Evolutionary conservation across 345 rosid species (phyloP).

Genomic region (Bruguiera sexangula): DNA sequence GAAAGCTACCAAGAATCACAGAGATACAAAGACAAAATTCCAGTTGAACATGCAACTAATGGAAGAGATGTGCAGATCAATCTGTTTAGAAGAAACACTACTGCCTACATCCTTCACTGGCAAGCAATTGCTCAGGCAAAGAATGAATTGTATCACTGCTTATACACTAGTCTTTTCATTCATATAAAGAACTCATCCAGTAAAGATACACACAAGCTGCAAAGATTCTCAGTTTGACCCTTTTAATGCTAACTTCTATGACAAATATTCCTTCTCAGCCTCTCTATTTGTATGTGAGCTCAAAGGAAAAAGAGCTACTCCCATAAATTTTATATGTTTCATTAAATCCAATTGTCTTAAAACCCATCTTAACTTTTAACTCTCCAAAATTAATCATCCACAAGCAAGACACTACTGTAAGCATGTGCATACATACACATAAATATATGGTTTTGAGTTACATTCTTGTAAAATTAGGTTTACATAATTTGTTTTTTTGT

Average conservation of each 20-base stretch:
- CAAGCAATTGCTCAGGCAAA: conserved; percentile 14
- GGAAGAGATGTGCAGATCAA: not conserved
- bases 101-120: conserved; percentile 5
- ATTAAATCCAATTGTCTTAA: conserved; percentile 4
- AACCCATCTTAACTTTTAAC: conserved; percentile 3
- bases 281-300: conserved; percentile 29
- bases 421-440: not conserved
- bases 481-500: not conserved
- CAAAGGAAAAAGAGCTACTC: conserved; percentile 10
- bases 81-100: not conserved
- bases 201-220: conserved; percentile 13
- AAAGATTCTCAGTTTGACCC: conserved; percentile 28
- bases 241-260: conserved; percentile 25
- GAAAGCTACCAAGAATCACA: not conserved
- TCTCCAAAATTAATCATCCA: conserved; percentile 6
- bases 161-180: conserved; percentile 8
- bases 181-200: conserved; percentile 11
- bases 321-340: conserved; percentile 22
- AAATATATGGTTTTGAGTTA: not conserved
- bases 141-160: conserved; percentile 6
- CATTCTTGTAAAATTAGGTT: not conserved
- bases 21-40: not conserved
- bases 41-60: not conserved
- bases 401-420: not conserved
- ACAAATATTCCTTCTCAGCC: conserved; percentile 29